phyloP scores from a whole-genome alignment of 164 flowering plant genomes.

The Litsea cubeba region DNA sequence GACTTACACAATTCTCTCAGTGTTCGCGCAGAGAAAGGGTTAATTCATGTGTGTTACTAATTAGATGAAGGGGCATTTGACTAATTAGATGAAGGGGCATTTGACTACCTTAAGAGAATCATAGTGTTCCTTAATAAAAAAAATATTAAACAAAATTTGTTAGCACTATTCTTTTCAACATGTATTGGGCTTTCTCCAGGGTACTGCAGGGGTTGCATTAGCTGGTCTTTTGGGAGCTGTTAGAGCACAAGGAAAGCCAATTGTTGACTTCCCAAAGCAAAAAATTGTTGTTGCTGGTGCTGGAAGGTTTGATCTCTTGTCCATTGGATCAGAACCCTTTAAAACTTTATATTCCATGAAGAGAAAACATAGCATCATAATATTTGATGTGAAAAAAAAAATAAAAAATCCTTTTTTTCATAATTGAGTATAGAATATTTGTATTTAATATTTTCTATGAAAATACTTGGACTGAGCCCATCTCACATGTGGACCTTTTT shows the following conservation, averaged over 20 bases:
- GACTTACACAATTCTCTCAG: no score
- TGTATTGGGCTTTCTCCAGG: constrained; percentile 34
- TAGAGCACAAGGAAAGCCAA: constrained; percentile 93
- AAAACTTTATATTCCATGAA: background rate
- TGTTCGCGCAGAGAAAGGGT: no score
- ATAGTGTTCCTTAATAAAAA: no score
- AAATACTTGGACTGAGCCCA: no score
- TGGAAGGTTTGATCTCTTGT: constrained; percentile 59
- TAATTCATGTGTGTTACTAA: no score
- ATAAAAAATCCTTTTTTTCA: background rate
- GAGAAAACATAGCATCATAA: background rate
- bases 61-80: no score
- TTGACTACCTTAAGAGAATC: no score
- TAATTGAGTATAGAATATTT: background rate
- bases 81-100: no score
- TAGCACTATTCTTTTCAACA: no score
- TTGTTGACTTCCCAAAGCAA: constrained; percentile 95
- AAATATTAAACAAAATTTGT: no score
- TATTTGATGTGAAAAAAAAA: background rate
- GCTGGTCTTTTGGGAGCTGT: constrained; percentile 99
- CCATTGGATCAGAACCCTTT: background rate
- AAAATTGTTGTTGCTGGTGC: constrained; percentile 99
- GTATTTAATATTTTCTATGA: no score
- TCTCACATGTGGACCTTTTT: no score
- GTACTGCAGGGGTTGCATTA: constrained; percentile 98